Evolutionary conservation across 176 grass and related monocot genomes (phyloP), one percentile per base, ranked within the genome.

Genomic region (Triticum dicoccoides): DNA sequence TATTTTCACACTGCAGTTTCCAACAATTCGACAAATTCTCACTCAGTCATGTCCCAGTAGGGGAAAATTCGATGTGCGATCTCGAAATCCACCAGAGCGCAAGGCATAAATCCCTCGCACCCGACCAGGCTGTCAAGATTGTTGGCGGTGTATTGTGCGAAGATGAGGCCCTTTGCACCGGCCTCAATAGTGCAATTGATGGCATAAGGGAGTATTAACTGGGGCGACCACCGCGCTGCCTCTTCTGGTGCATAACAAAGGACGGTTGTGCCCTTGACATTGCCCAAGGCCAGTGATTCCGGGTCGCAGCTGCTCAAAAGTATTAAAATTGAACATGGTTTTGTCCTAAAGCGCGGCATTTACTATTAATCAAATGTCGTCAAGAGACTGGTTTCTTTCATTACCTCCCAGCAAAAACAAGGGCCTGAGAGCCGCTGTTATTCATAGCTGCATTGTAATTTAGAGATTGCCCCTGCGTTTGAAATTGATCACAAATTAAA

Each of bases 401-500:
- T 35, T 87, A 89, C 84, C 80, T 84, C 20, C 5, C 5, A 5
- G 54, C 24, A 30, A 38, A 0, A 76, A 73, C 54, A 58, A 90
- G 87, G 24, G n/a, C 39, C 9, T 27, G 39, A 59, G 69, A 88
- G 13, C 82, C 5, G 21, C 45, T 82, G n/a, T 2, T 68, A 0
- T 52, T 79, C 78, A 47, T 6, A 0, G 86, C 32, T 23, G 49
- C 38, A 4, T 90, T 78, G 54, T 75, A 83, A 5, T 84, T 66
- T 1, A 85, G 38, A 8, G 91, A 93, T 67, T 93, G 91, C 2
- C 91, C 88, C 91, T 93, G 18, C 18, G 29, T 12, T 45, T 74
- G 3, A 74, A 74, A 45, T 44, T 5, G 14, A 13, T 11, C 35
- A 42, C 5, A 42, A 3, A 15, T 27, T 25, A 27, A 25, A 20